Base-by-base conservation (phyloP, 2,329 filamentous ascomycete species). In the Fonsecaea erecta region DNA sequence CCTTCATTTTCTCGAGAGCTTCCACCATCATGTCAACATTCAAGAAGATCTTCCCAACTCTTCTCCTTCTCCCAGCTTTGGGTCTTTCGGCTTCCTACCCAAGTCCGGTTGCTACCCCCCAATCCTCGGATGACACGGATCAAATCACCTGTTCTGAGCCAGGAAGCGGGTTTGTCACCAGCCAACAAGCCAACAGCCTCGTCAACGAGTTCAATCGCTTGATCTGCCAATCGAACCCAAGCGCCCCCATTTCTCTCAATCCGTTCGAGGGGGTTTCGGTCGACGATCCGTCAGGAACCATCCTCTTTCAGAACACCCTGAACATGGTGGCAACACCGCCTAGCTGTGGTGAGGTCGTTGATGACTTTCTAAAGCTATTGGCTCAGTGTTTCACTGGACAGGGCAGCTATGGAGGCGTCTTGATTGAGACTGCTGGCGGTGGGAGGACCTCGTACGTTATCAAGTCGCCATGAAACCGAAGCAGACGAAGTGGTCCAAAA, bases 251-350 rank as follows among this genome's bases (percentile, higher is more conserved):
- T 8, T 43, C 52, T 16, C 34, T 61, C 32, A 61, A 61, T 51
- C 48, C 48, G 2, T 34, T 61, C 6, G 59, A 61, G 21, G 59
- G 59, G 7, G 28, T 61, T n/a, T 30, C 59, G 14, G 28, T 61
- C 34, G 26, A 61, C 34, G 48, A 53, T 11, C 34, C 48, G 5
- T 53, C 48, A 16, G 59, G 59, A 34, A 61, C 48, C 7, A 61
- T 61, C 59, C 54, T 54, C 59, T 61, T 61, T n/a, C 59, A 61
- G 35, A 61, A 61, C 12, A 61, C 59, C 26, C 48, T 61, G 48
- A 26, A 43, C 26, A 34, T 43, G 51, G 59, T 61, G 16, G 59
- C 59, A 16, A 54, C 48, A 1, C 59, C 59, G 24, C 59, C 59
- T 16, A 54, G 11, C n/a, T 61, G 59, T 53, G 59, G 59, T 6